phyloP scores from a whole-genome alignment of 805 yeast species.

The Sugiyamaella qingdaonensis region DNA sequence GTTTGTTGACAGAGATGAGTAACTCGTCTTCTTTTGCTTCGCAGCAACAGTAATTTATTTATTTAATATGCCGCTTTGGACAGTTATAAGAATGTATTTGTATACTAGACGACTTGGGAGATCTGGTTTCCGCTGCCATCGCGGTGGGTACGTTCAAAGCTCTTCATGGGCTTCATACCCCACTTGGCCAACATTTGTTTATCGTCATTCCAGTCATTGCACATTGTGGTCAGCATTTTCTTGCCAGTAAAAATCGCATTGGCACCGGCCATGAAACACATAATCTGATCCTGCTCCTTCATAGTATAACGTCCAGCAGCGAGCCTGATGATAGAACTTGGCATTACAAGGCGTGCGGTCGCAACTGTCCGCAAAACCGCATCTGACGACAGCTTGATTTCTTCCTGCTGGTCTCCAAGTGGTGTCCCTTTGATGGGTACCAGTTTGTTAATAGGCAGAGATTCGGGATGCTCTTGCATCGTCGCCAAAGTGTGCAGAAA shows the following conservation, averaged over 20 bases:
- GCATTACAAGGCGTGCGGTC: conserved; percentile 73
- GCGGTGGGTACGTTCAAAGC: conserved; percentile 13
- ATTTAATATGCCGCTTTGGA: background rate
- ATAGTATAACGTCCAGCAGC: conserved; percentile 82
- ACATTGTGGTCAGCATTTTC: conserved; percentile 75
- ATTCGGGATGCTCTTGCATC: conserved; percentile 71
- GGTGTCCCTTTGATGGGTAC: conserved; percentile 82
- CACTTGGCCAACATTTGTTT: conserved; percentile 60
- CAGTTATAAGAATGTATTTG: background rate
- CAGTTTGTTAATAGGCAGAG: conserved; percentile 72
- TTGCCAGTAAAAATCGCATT: conserved; percentile 81
- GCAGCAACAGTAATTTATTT: background rate
- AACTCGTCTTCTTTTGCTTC: background rate
- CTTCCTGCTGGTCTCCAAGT: conserved; percentile 42
- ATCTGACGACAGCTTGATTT: conserved; percentile 52
- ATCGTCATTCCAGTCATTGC: conserved; percentile 83
- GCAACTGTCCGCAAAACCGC: conserved; percentile 65
- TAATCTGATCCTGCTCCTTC: conserved; percentile 70
- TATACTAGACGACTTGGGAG: background rate
- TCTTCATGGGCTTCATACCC: conserved; percentile 43
- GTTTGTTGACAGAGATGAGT: background rate
- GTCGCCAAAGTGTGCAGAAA: conserved; percentile 64
- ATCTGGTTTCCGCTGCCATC: background rate
- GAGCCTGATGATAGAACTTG: conserved; percentile 60
- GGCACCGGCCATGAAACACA: conserved; percentile 74